These are phyloP conservation scores for Xylaria scruposa DNA, from an alignment of 495 filamentous ascomycete species.

Conservation along the genomic window DNA sequence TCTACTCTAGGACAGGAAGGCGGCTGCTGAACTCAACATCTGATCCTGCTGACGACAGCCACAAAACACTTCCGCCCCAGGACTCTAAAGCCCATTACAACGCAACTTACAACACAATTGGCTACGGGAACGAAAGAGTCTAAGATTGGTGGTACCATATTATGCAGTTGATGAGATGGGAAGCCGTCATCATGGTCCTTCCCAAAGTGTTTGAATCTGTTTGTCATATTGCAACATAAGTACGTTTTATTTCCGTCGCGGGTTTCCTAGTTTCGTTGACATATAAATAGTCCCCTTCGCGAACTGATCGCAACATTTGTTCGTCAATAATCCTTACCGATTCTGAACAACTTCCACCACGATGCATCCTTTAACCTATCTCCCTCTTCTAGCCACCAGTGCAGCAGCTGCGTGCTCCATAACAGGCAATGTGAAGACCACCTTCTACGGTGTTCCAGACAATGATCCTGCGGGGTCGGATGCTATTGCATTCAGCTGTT, in stretches of 20 bases:
- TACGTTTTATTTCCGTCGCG: background rate
- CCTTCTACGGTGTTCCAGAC: constrained; percentile 52
- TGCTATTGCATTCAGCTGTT: constrained; percentile 47
- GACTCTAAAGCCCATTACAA: background rate
- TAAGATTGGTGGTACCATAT: background rate
- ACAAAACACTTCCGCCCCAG: background rate
- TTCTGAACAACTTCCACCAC: background rate
- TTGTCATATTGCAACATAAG: constrained; percentile 12
- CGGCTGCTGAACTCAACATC: constrained; percentile 1
- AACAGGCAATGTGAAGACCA: constrained; percentile 36
- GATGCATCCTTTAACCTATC: constrained; percentile 13
- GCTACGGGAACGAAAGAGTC: background rate
- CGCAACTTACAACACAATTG: background rate
- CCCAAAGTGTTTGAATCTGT: constrained; percentile 16
- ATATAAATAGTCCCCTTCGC: constrained; percentile 5
- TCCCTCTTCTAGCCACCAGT: constrained; percentile 24
- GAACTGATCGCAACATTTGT: background rate
- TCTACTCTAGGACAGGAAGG: constrained; percentile 14
- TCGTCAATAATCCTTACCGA: background rate
- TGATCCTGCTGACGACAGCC: constrained; percentile 24
- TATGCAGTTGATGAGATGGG: background rate
- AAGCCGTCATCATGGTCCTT: constrained; percentile 11
- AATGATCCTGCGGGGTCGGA: constrained; percentile 50
- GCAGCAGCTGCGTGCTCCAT: constrained; percentile 36
- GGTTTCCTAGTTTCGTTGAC: background rate